Evolutionary conservation across 169 alveolate species (phyloP), one percentile per base, ranked within the genome.

Genomic region (Eimeria sp.): DNA sequence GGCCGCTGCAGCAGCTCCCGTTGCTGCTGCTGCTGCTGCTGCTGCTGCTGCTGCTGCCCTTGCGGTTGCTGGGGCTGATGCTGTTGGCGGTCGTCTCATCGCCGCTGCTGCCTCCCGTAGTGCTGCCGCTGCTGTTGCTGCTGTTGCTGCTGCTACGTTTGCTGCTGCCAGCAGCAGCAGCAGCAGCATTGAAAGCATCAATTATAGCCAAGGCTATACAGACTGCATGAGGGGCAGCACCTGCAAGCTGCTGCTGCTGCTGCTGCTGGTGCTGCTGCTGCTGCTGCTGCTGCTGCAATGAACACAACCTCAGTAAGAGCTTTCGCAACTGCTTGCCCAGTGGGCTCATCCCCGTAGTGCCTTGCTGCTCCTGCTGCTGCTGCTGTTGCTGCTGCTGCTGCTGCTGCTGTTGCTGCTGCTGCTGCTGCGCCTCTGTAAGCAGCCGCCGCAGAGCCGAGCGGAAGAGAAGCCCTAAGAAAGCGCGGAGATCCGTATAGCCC

Each of bases 371-470:
- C 77, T 68, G 77, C 85, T 74, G 85, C 85, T 74, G 85, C 85
- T 76, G 85, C 85, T 76, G 85, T 30, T 68, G 18, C 78, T 27
- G 78, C 64, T 37, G 87, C 40, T 77, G 64, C 78, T 68, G 77
- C 85, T 74, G 43, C 77, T 68, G 77, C 85, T 74, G 85, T 72
- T 80, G 89, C 89, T 82, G 89, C 89, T 82, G 89, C 89, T 52
- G 89, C 89, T 82, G 89, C 52, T 49, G 89, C 46, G 89, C 14
- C 72, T 82, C 89, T 27, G 49, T 49, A 16, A 82, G 89, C 89
- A 82, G 89, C 89, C 9, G 89, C 89, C 58, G 89, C 89, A 82
- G 72, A 49, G 89, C 89, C 27, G 89, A 82, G n/a, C 89, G 89
- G 58, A 82, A 82, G 54, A 82, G 46, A 10, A 82, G 72, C 27